Evolutionary conservation across 2,329 filamentous ascomycete genomes (phyloP).

Genomic region (Lachnellula occidentalis): DNA sequence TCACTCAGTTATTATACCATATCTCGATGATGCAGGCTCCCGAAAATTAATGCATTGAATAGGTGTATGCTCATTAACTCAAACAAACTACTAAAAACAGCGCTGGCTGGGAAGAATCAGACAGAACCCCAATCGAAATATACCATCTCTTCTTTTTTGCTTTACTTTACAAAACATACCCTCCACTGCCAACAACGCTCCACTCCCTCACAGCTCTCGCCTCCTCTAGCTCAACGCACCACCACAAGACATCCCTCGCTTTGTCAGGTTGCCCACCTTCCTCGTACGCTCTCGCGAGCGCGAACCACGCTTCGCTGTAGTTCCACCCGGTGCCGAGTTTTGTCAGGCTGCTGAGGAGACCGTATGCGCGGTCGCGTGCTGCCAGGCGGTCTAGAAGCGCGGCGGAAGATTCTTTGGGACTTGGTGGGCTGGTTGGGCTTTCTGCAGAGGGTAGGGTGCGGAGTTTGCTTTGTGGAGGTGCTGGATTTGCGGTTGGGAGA

Average conservation of each 20-base stretch:
- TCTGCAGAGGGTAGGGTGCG: conserved; percentile 17
- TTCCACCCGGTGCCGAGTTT: conserved; percentile 88
- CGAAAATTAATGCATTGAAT: too few relatives aligned
- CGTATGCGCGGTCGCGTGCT: conserved; percentile 82
- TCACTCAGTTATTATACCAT: too few relatives aligned
- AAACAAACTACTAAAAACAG: neutral
- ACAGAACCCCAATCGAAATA: too few relatives aligned
- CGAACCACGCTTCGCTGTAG: conserved; percentile 87
- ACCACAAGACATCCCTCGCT: conserved; percentile 91
- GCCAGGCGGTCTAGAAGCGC: conserved; percentile 64
- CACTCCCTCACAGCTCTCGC: conserved; percentile 73
- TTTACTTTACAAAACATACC: conserved; percentile 35
- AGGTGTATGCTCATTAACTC: neutral
- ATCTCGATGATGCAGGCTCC: too few relatives aligned
- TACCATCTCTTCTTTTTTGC: too few relatives aligned
- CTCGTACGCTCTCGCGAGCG: conserved; percentile 81
- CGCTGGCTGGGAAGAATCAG: too few relatives aligned
- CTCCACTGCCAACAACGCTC: conserved; percentile 61
- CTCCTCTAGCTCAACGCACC: conserved; percentile 94
- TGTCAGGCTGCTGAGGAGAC: conserved; percentile 74
- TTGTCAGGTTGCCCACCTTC: conserved; percentile 79
- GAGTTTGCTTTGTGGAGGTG: conserved; percentile 26
- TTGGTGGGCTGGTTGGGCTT: conserved; percentile 8
- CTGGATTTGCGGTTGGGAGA: conserved; percentile 21
- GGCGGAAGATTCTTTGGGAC: conserved; percentile 20